Percentiles rank a stretch among this genome's conserved stretches.
Evolutionary conservation across 352 stramenopile genomes (phyloP).

Genomic region (Phytophthora gonapodyides): DNA sequence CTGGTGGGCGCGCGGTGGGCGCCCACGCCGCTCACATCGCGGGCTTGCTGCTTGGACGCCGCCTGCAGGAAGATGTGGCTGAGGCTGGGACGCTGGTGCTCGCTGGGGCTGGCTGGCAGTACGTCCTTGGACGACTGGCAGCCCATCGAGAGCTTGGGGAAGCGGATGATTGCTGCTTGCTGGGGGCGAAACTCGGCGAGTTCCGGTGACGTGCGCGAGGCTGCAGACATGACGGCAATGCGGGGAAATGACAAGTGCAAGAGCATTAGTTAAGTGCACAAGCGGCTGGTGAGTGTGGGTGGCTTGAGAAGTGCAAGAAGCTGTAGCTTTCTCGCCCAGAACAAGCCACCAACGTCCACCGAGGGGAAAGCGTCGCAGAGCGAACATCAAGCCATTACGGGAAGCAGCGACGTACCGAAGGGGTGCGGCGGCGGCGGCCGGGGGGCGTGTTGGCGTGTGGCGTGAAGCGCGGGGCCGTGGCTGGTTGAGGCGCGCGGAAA

Average conservation of each 20-base stretch:
- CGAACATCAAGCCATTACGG: too few species aligned
- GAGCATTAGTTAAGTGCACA: background rate
- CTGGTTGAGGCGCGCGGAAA: constrained; percentile 12
- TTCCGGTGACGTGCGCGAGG: constrained; percentile 30
- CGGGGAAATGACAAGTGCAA: background rate
- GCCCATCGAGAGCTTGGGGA: constrained; percentile 52
- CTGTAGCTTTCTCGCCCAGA: too few species aligned
- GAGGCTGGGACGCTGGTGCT: constrained; percentile 46
- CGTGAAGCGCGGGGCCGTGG: background rate
- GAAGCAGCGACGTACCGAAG: constrained; percentile 25
- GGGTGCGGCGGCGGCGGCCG: constrained; percentile 8
- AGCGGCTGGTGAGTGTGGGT: background rate
- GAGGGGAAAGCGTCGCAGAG: background rate
- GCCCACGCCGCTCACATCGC: constrained; percentile 31
- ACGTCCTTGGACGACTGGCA: constrained; percentile 68
- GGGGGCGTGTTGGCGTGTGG: background rate
- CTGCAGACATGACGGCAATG: background rate
- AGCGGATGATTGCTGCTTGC: constrained; percentile 36
- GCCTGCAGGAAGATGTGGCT: constrained; percentile 57
- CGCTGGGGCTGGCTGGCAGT: constrained; percentile 33
- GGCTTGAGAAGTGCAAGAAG: too few species aligned
- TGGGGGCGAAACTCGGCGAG: constrained; percentile 28
- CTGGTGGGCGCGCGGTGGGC: constrained; percentile 22
- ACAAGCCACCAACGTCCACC: constrained; percentile 6
- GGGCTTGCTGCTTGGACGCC: constrained; percentile 47